These are phyloP conservation scores for Colletotrichum nymphaeae DNA, from an alignment of 2,329 filamentous ascomycete species.

Conservation along the genomic window DNA sequence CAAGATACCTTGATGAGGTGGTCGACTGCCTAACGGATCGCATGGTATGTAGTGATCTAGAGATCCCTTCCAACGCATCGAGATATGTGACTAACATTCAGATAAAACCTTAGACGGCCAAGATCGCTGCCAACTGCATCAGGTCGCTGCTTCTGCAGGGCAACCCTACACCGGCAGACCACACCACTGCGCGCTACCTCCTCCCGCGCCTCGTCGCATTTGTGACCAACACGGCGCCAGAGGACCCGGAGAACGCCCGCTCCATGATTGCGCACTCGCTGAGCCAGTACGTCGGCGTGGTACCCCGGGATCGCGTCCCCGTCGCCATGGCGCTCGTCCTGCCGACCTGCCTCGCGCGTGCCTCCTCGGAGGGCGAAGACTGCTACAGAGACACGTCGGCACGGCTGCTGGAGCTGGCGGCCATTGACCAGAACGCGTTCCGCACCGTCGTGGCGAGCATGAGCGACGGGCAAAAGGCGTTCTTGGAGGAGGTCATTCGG, in stretches of 20 bases:
- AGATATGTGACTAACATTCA: conserved; percentile 23
- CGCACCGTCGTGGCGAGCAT: conserved; percentile 78
- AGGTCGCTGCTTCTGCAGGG: conserved; percentile 82
- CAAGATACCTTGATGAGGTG: conserved; percentile 81
- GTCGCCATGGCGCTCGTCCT: conserved; percentile 81
- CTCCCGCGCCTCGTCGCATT: conserved; percentile 83
- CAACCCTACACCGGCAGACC: conserved; percentile 72
- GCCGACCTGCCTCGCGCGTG: conserved; percentile 80
- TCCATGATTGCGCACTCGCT: conserved; percentile 79
- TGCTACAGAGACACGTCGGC: conserved; percentile 80
- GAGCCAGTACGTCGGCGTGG: conserved; percentile 72
- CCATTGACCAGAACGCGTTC: conserved; percentile 79
- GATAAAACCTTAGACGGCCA: conserved; percentile 71
- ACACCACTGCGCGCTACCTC: conserved; percentile 79
- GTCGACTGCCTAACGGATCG: conserved; percentile 85
- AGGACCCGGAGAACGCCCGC: conserved; percentile 83
- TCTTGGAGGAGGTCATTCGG: conserved; percentile 85
- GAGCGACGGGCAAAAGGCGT: conserved; percentile 74
- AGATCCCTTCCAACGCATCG: conserved; percentile 36
- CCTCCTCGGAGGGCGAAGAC: conserved; percentile 69
- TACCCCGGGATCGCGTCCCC: conserved; percentile 58
- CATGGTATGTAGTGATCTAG: conserved; percentile 70
- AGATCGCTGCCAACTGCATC: conserved; percentile 90
- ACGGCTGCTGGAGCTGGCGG: conserved; percentile 84
- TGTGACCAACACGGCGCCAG: conserved; percentile 74